Conservation (phyloP, 1,284 basidiomycete species). For the Inonotus hispidus region DNA sequence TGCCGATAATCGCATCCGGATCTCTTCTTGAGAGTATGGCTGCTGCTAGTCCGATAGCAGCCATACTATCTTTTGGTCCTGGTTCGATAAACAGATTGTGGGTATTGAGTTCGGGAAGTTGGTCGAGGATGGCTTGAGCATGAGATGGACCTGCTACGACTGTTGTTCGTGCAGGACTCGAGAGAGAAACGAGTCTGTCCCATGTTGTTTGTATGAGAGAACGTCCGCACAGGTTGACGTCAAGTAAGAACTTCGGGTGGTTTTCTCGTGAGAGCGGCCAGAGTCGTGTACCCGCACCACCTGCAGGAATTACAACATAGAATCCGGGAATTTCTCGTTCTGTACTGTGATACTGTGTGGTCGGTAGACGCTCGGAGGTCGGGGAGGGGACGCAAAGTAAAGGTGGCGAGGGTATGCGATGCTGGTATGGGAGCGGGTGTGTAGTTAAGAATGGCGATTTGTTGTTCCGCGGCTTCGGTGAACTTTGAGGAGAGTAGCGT, state of each 20-base stretch:
- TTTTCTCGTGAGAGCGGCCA: slow-evolving; percentile 80
- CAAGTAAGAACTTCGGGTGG: slow-evolving; percentile 79
- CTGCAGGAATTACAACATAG: slow-evolving; percentile 82
- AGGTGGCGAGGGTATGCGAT: slow-evolving; percentile 41
- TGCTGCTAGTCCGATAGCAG: slow-evolving; percentile 81
- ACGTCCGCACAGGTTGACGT: slow-evolving; percentile 75
- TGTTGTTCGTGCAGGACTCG: slow-evolving; percentile 64
- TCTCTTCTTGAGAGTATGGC: slow-evolving; percentile 70
- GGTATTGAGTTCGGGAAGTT: slow-evolving; percentile 62
- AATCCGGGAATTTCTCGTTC: slow-evolving; percentile 73
- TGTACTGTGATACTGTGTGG: slow-evolving; percentile 38
- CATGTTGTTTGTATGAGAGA: slow-evolving; percentile 81
- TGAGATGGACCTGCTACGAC: slow-evolving; percentile 76
- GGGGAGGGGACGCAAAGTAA: slow-evolving; percentile 39
- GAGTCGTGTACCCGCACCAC: slow-evolving; percentile 77
- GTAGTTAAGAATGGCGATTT: slow-evolving; percentile 72
- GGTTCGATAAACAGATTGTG: slow-evolving; percentile 74
- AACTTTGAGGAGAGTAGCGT: slow-evolving; percentile 53
- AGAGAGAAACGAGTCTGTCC: slow-evolving; percentile 75
- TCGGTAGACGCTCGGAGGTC: slow-evolving; percentile 54
- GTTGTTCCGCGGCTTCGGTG: slow-evolving; percentile 57
- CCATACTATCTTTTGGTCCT: slow-evolving; percentile 81
- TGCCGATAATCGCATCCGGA: slow-evolving; percentile 76
- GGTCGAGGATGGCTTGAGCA: slow-evolving; percentile 61
- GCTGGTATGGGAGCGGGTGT: slow-evolving; percentile 25